Evolutionary conservation across 23 red algal genomes (phyloP).

Genomic region (Gracilaria vermiculophylla): DNA sequence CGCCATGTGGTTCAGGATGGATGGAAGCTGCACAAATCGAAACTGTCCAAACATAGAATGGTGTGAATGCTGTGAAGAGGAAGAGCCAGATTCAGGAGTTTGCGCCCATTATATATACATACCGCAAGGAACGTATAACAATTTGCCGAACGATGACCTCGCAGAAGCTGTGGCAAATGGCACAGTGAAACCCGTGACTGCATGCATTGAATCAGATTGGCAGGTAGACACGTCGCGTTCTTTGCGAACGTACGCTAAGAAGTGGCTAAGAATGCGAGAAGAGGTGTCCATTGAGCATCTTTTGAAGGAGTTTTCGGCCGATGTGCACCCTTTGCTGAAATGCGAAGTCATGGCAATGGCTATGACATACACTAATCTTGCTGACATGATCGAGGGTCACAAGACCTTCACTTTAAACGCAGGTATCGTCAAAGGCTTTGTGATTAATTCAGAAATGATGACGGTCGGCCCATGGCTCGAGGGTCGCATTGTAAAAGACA

Average conservation of each 20-base stretch:
- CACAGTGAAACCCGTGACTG: not conserved
- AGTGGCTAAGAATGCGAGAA: not conserved
- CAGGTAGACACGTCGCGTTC: not conserved
- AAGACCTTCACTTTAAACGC: not conserved
- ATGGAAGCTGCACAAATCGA: not conserved
- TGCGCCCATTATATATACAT: slow-evolving; percentile 3
- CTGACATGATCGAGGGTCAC: not conserved
- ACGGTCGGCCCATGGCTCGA: not conserved
- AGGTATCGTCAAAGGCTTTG: not conserved
- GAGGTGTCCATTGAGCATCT: not conserved
- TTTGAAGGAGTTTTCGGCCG: not conserved
- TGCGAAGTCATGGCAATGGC: slow-evolving; percentile 1
- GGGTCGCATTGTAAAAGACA: not conserved
- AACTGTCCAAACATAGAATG: not conserved
- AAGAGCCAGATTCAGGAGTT: not conserved
- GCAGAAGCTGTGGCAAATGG: not conserved
- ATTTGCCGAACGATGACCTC: not conserved
- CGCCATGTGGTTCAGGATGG: not conserved
- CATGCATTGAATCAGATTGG: not conserved
- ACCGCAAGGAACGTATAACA: not conserved
- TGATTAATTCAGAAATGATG: not conserved
- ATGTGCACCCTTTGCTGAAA: not conserved
- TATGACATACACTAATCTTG: not conserved
- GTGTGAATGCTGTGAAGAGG: not conserved
- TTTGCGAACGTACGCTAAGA: not conserved